Percentiles rank a stretch among this genome's conserved stretches.
Conservation (phyloP, 306 rosid genomes). For the Ormosia emarginata region DNA sequence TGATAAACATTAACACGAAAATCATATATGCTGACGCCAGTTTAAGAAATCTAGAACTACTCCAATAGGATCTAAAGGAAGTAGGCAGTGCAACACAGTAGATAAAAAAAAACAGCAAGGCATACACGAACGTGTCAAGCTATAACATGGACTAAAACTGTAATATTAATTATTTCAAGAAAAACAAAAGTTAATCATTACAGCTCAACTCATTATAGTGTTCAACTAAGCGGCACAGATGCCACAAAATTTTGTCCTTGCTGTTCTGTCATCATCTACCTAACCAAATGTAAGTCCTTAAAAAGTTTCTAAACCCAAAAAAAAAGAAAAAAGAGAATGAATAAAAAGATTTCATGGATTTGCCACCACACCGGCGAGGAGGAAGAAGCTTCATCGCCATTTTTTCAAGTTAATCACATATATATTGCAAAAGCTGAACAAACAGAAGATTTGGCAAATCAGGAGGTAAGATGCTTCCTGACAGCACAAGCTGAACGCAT, state of each 20-base stretch:
- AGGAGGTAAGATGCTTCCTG: conserved; percentile 7
- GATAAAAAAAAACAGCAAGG: background rate
- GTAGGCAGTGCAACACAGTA: background rate
- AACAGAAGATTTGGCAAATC: conserved; percentile 1
- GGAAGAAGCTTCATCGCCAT: background rate
- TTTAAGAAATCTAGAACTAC: background rate
- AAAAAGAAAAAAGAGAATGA: background rate
- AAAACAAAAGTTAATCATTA: conserved; percentile 2
- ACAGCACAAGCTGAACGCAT: background rate
- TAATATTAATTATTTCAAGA: background rate
- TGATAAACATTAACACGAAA: too few species aligned
- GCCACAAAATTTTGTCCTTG: conserved; percentile 19
- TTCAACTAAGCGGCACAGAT: conserved; percentile 10
- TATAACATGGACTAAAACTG: background rate
- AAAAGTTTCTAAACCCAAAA: background rate
- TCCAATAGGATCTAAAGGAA: background rate
- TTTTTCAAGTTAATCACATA: background rate
- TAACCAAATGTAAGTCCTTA: conserved; percentile 2
- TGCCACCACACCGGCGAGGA: background rate
- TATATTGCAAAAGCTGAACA: background rate
- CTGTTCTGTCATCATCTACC: conserved; percentile 17
- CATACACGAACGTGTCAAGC: background rate
- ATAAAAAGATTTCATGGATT: background rate
- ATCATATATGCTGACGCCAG: too few species aligned
- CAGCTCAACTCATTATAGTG: conserved; percentile 12